A percentile compares a stretch with the other conserved stretches of the same genome.
These are phyloP conservation scores for Ustilago sp. DNA, from an alignment of 1,284 basidiomycete genomes.

Conservation along the genomic window DNA sequence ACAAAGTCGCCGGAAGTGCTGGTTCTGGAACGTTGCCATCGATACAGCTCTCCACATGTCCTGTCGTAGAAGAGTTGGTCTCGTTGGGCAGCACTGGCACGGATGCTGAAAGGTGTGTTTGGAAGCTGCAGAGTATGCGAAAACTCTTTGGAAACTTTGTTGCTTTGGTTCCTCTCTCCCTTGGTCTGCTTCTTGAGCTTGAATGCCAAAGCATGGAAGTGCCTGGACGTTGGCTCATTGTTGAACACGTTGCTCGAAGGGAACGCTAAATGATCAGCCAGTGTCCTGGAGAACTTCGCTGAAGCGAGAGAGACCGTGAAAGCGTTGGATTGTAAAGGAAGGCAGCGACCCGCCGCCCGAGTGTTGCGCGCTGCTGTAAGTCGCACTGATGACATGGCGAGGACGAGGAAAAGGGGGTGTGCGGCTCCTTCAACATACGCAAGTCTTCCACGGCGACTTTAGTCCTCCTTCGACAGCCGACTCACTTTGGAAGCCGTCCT, in stretches of 20 bases:
- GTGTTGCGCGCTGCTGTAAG: not conserved
- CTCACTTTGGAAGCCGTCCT: not conserved
- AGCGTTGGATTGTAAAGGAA: not conserved
- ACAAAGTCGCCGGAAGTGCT: slow-evolving; percentile 74
- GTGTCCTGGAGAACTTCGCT: not conserved
- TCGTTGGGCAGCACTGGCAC: slow-evolving; percentile 77
- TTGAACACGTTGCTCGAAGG: not conserved
- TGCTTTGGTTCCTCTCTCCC: not conserved
- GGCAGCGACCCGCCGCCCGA: not conserved
- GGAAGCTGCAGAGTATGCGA: slow-evolving; percentile 85
- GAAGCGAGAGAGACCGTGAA: not conserved
- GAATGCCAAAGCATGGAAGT: slow-evolving; percentile 11
- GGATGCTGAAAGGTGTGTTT: slow-evolving; percentile 83
- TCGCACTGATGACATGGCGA: slow-evolving; percentile 17
- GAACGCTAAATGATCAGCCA: not conserved
- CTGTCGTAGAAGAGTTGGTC: slow-evolving; percentile 76
- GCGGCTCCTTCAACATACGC: not conserved
- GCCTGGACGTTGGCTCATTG: not conserved
- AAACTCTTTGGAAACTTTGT: slow-evolving; percentile 44
- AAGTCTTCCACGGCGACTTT: not conserved
- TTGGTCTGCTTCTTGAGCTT: slow-evolving; percentile 16
- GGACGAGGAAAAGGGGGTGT: not conserved
- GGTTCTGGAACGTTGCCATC: slow-evolving; percentile 76
- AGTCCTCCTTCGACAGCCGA: not conserved
- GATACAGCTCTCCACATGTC: slow-evolving; percentile 83